A percentile compares a stretch with the other conserved stretches of the same genome.
Conservation (phyloP, 139 green algal species). For the Chlamydomonas incerta region DNA sequence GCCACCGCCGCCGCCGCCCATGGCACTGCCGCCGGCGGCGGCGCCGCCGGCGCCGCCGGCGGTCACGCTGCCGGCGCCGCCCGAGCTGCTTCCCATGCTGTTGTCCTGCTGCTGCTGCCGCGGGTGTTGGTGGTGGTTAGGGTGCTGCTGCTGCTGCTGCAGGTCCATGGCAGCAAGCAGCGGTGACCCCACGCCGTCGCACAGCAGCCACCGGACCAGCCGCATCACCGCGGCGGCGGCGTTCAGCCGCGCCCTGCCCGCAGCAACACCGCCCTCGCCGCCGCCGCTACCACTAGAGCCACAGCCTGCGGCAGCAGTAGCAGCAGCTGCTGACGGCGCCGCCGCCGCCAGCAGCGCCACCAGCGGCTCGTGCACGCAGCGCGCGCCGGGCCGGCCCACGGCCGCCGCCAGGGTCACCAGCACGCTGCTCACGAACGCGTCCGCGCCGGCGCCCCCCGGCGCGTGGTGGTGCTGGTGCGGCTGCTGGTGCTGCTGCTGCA, state of each 20-base stretch:
- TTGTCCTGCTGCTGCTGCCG: background rate
- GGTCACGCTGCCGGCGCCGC: background rate
- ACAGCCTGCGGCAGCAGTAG: no score
- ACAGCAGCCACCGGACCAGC: background rate
- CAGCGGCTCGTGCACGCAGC: slow-evolving; percentile 5
- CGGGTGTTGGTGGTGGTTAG: no score
- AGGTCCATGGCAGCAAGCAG: no score
- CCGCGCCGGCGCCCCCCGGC: background rate
- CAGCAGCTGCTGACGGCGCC: no score
- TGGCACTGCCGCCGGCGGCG: background rate
- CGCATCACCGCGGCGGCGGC: background rate
- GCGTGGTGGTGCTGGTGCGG: background rate
- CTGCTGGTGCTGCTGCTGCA: background rate
- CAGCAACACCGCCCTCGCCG: no score
- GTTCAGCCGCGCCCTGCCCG: background rate
- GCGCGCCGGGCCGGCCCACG: slow-evolving; percentile 14
- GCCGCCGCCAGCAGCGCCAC: background rate
- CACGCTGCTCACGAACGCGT: background rate
- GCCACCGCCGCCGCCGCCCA: background rate
- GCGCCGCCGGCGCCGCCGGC: background rate
- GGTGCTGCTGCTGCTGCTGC: no score
- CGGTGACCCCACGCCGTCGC: background rate
- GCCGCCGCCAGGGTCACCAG: slow-evolving; percentile 2
- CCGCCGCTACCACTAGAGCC: background rate
- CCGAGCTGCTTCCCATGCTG: background rate